Percentiles rank a stretch among this genome's conserved stretches.
These are phyloP conservation scores for Whalleya microplaca DNA, from an alignment of 2,329 filamentous ascomycete genomes.

Conservation along the genomic window DNA sequence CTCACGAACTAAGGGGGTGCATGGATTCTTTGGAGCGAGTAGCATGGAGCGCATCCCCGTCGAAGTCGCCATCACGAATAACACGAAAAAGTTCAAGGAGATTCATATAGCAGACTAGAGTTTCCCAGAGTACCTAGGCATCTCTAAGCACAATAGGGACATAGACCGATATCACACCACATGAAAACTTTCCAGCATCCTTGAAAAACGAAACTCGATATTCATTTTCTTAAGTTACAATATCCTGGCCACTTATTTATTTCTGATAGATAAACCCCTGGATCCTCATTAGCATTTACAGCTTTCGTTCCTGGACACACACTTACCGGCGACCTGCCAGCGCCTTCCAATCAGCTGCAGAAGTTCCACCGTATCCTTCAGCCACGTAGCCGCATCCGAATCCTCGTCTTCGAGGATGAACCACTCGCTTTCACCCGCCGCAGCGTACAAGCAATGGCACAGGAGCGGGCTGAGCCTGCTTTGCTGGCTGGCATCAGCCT, in stretches of 20 bases:
- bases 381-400: slow-evolving; percentile 7
- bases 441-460: slow-evolving; percentile 20
- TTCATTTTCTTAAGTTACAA: slow-evolving; percentile 5
- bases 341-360: slow-evolving; percentile 14
- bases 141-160: not conserved
- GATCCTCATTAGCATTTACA: not conserved
- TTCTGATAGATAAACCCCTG: slow-evolving; percentile 16
- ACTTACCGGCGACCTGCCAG: slow-evolving; percentile 22
- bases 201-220: not conserved
- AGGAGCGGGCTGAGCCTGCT: slow-evolving; percentile 15
- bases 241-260: slow-evolving; percentile 26
- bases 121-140: not conserved
- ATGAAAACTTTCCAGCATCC: too few species aligned
- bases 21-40: slow-evolving; percentile 73
- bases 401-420: slow-evolving; percentile 21
- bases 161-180: too few species aligned
- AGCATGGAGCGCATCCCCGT: slow-evolving; percentile 72
- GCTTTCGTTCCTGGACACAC: not conserved
- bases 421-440: slow-evolving; percentile 22
- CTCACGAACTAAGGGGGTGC: slow-evolving; percentile 62
- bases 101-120: slow-evolving; percentile 21
- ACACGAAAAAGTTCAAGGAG: slow-evolving; percentile 42
- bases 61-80: slow-evolving; percentile 63
- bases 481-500: not conserved
- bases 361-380: slow-evolving; percentile 17